Conservation (phyloP, 768 basidiomycete species). For the Hygrophoropsis aurantiaca region DNA sequence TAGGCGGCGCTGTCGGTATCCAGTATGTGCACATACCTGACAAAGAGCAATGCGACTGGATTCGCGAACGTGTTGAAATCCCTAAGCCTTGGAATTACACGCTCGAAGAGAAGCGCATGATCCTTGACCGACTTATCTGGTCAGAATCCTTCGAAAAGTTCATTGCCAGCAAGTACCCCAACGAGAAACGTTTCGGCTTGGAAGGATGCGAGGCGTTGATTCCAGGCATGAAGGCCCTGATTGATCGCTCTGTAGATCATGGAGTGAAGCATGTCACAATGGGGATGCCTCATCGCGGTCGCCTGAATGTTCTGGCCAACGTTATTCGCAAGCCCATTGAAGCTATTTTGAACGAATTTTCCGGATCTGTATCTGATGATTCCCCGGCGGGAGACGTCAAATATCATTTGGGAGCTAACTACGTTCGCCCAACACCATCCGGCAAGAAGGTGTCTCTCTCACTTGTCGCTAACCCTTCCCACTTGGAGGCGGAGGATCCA, state of each 20-base stretch:
- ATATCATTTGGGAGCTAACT: constrained; percentile 98
- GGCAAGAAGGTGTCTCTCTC: constrained; percentile 98
- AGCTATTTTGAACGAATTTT: constrained; percentile 96
- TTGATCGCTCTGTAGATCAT: constrained; percentile 95
- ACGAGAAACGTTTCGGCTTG: constrained; percentile 98
- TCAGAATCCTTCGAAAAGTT: constrained; percentile 99
- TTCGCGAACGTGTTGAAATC: constrained; percentile 91
- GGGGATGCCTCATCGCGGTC: constrained; percentile 99
- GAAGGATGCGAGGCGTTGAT: constrained; percentile 98
- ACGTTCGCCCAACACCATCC: constrained; percentile 94
- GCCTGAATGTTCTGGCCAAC: constrained; percentile 96
- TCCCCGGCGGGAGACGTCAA: constrained; percentile 96
- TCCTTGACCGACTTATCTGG: constrained; percentile 98
- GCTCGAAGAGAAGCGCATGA: constrained; percentile 98
- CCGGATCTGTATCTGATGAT: constrained; percentile 69
- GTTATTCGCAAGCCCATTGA: constrained; percentile 98
- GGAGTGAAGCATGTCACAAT: constrained; percentile 96
- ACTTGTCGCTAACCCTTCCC: constrained; percentile 97
- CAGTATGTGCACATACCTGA: constrained; percentile 97
- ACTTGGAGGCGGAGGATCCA: constrained; percentile 95
- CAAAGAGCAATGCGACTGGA: constrained; percentile 99
- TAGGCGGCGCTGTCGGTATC: constrained; percentile 85
- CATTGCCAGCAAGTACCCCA: constrained; percentile 97
- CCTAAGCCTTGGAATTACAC: constrained; percentile 98
- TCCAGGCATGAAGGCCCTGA: constrained; percentile 99